phyloP scores from a whole-genome alignment of 202 grass and related monocot genomes.

The Dendrocalamus latiflorus region DNA sequence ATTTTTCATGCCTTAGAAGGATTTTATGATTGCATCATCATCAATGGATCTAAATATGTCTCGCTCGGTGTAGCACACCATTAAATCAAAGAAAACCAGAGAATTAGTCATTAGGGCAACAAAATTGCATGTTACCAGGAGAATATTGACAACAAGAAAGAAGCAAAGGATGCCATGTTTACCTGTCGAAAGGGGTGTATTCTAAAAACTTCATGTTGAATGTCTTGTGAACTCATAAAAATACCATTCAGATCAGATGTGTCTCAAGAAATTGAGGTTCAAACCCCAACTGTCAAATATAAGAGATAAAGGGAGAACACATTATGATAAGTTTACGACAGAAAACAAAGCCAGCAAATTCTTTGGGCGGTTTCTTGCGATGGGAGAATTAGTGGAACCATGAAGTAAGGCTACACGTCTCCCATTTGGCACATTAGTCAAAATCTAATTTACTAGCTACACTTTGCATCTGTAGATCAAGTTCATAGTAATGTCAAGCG shows the following conservation, averaged over 20 bases:
- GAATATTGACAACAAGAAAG: too few species aligned
- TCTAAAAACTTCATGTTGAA: constrained; percentile 96
- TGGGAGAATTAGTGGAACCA: too few species aligned
- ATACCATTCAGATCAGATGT: background rate
- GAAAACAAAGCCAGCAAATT: background rate
- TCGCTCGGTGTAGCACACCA: too few species aligned
- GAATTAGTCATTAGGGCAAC: too few species aligned
- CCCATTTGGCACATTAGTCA: background rate
- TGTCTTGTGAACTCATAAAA: constrained; percentile 37
- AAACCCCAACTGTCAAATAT: constrained; percentile 8
- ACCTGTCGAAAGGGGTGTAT: too few species aligned
- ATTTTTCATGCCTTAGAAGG: too few species aligned
- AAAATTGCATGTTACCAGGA: too few species aligned
- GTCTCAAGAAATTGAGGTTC: background rate
- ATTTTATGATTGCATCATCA: too few species aligned
- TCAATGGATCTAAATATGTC: too few species aligned
- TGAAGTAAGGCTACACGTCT: background rate
- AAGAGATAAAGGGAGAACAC: background rate
- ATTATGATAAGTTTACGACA: background rate
- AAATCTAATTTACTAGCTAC: background rate
- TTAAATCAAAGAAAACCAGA: too few species aligned
- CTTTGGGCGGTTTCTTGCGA: background rate
- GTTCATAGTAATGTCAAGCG: background rate
- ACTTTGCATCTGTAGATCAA: background rate
- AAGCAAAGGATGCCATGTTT: too few species aligned